Evolutionary conservation across 768 basidiomycete species (phyloP).

Genomic region (Amanita subjunquillea): DNA sequence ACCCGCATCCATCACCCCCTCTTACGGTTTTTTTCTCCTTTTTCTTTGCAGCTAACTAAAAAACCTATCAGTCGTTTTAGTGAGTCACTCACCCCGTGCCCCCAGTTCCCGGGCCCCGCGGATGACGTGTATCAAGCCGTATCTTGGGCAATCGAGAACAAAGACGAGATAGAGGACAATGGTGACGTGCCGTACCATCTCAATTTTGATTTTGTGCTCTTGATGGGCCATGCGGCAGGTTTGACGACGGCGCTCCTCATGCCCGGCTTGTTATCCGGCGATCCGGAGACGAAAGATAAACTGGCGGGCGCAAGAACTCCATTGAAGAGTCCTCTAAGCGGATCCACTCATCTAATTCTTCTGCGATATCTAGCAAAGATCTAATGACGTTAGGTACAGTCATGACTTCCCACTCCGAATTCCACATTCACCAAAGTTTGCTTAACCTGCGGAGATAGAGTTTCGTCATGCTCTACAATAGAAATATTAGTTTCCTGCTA

Average conservation of each 20-base stretch:
- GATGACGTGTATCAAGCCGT: constrained; percentile 54
- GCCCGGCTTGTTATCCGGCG: constrained; percentile 20
- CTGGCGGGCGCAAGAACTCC: constrained; percentile 25
- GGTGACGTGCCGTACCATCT: constrained; percentile 12
- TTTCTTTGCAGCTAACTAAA: too few relatives aligned
- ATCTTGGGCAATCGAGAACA: constrained; percentile 36
- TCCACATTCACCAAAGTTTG: neutral
- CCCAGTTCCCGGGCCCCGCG: constrained; percentile 41
- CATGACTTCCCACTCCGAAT: neutral
- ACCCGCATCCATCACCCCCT: too few relatives aligned
- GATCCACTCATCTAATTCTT: neutral
- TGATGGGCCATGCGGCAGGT: constrained; percentile 59
- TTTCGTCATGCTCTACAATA: neutral
- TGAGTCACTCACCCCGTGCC: too few relatives aligned
- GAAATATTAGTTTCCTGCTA: neutral
- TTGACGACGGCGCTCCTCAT: constrained; percentile 32
- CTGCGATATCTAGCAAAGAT: neutral
- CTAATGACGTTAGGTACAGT: neutral
- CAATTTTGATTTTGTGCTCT: constrained; percentile 30
- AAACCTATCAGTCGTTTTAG: too few relatives aligned
- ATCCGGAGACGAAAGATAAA: constrained; percentile 15
- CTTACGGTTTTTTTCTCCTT: too few relatives aligned
- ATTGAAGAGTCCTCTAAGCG: neutral
- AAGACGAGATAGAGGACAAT: constrained; percentile 9
- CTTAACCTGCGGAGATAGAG: neutral